A percentile compares a stretch with the other conserved stretches of the same genome.
phyloP scores from a whole-genome alignment of 768 basidiomycete genomes.

The Solioccasus polychromus region DNA sequence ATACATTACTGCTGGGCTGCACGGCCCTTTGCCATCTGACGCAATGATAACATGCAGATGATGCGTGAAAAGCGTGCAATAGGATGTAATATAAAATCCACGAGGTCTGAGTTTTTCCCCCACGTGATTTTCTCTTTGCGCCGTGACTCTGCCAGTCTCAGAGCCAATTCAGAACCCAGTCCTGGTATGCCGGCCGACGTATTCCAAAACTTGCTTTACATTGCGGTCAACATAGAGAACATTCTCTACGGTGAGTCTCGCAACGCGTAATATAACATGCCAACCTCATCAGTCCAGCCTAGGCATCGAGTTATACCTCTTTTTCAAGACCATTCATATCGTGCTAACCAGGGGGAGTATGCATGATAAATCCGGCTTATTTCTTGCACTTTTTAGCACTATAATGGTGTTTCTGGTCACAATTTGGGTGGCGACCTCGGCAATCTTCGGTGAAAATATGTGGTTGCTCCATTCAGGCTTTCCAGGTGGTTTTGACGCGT shows the following conservation, averaged over 20 bases:
- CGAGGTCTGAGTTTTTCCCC: no score
- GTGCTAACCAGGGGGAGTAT: slow-evolving; percentile 3
- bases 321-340: slow-evolving; percentile 19
- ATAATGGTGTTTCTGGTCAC: slow-evolving; percentile 29
- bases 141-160: no score
- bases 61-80: no score
- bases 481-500: slow-evolving; percentile 35
- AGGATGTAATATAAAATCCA: no score
- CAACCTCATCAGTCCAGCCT: background rate
- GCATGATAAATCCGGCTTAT: slow-evolving; percentile 6
- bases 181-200: no score
- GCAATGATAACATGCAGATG: no score
- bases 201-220: slow-evolving; percentile 14
- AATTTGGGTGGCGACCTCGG: slow-evolving; percentile 21
- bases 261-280: background rate
- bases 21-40: no score
- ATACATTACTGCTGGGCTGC: no score
- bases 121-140: no score
- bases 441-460: slow-evolving; percentile 29
- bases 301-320: slow-evolving; percentile 26
- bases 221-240: slow-evolving; percentile 17
- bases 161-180: no score
- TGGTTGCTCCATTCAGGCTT: slow-evolving; percentile 34
- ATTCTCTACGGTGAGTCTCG: slow-evolving; percentile 22
- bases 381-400: slow-evolving; percentile 26